Base-by-base conservation (phyloP, 805 yeast genomes). In the Huiozyma sinensis region DNA sequence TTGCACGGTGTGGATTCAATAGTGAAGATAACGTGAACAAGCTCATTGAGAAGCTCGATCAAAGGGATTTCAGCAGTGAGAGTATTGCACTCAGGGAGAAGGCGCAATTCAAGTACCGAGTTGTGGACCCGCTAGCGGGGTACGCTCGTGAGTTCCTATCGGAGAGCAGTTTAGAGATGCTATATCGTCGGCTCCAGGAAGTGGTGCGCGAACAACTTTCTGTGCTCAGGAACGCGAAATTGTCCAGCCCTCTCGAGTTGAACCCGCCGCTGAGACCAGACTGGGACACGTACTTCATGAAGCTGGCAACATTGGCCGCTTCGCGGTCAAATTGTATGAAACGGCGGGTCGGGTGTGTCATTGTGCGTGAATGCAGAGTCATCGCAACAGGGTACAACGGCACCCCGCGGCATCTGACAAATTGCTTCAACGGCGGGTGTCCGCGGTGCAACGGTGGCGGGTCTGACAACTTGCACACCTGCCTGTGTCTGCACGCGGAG, bases 331-430 rank as follows among this genome's bases (percentile, higher is more conserved):
- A 92, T 53, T 92, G 99, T 67, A 92, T 92, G 97, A 92, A 92
- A 63, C 69, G 99, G 47, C 72, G 95, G 43, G 99, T 92, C 3
- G 99, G 99, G 0, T 90, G 97, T 64, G 97, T 92, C 7, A 76
- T 92, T 12, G 96, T 87, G 2, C 73, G 87, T 43, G 92, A 85
- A 39, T 77, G 76, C 34, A 70, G 97, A 45, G 95, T 92, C 28
- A 73, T 92, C 28, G 92, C 97, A 2, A 92, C 99, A 0, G 99
- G 99, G 0, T 92, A 92, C 64, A 92, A 92, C 56, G 99, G 99
- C 1, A 92, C 99, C 0, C 97, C 99, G 8, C 72, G 95, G 36
- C 85, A 88, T 47, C 65, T 87, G 54, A 68, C 70, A 28, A 92
- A 92, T 55, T 92, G 99, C 65, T 89, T 86, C 56, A 90, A 87